Conservation (phyloP, 2,329 filamentous ascomycete genomes). For the Cryphonectria japonica region DNA sequence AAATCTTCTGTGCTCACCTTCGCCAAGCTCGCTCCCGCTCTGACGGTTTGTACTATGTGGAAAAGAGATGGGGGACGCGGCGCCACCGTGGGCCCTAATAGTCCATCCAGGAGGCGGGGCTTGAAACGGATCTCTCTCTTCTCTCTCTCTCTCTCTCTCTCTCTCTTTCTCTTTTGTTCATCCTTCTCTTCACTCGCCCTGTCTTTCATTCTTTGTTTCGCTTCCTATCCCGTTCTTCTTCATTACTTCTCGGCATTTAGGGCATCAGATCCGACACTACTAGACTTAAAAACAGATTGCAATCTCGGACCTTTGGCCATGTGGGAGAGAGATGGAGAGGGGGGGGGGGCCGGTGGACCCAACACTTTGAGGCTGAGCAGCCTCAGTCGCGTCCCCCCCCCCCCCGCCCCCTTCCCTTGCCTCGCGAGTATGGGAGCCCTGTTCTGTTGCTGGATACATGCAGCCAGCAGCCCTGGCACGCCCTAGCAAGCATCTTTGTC, state of each 20-base stretch:
- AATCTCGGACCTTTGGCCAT: constrained; percentile 21
- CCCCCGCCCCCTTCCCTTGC: too few relatives aligned
- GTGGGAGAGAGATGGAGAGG: background rate
- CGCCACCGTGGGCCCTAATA: background rate
- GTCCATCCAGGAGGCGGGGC: background rate
- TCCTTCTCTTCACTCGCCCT: too few relatives aligned
- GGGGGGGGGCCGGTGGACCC: background rate
- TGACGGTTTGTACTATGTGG: background rate
- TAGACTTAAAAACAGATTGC: constrained; percentile 13
- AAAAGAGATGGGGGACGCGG: background rate
- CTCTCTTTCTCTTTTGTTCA: too few relatives aligned
- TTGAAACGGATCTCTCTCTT: background rate
- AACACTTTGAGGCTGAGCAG: constrained; percentile 16
- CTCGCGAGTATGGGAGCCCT: background rate
- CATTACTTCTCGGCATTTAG: background rate
- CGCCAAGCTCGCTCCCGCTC: constrained; percentile 6
- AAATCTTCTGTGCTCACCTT: background rate
- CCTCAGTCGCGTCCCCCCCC: constrained; percentile 2
- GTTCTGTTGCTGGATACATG: background rate
- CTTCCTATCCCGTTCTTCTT: background rate
- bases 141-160: background rate
- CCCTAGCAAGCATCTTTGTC: background rate
- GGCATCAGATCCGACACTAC: background rate
- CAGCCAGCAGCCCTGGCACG: background rate
- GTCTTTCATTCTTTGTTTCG: too few relatives aligned